Conservation (phyloP, 257 asterid genomes). For the Nicotiana paniculata region DNA sequence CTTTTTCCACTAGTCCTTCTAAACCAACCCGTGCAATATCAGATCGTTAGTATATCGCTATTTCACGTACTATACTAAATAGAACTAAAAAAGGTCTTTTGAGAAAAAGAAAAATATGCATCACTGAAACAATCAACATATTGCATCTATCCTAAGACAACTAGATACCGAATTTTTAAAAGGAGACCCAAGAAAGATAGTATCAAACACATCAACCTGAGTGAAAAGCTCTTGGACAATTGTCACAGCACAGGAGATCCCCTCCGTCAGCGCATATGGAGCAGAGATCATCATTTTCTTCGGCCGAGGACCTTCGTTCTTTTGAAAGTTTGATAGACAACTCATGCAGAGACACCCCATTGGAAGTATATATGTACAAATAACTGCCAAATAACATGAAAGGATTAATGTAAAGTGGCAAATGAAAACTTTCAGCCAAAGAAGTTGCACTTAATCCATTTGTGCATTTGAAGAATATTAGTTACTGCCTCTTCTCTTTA, state of each 20-base stretch:
- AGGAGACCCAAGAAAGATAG: neutral
- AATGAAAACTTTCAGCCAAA: neutral
- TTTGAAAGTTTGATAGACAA: constrained; percentile 50
- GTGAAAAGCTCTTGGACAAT: constrained; percentile 90
- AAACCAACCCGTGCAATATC: neutral
- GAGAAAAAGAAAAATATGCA: neutral
- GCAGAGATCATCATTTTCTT: constrained; percentile 85
- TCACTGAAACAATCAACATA: neutral
- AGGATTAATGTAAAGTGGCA: neutral
- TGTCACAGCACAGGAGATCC: constrained; percentile 74
- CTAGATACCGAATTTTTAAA: neutral
- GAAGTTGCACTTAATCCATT: neutral
- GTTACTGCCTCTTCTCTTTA: neutral
- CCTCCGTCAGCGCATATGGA: constrained; percentile 74
- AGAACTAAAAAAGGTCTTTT: neutral
- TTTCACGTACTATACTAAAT: neutral
- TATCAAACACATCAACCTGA: constrained; percentile 34
- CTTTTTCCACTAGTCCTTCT: neutral
- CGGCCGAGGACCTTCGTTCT: constrained; percentile 35
- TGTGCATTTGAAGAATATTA: neutral
- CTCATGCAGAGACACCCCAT: constrained; percentile 76
- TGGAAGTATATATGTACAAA: constrained; percentile 66
- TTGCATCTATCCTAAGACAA: neutral
- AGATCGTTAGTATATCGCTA: neutral
- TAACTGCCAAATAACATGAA: constrained; percentile 42